A percentile compares a stretch with the other conserved stretches of the same genome.
Conservation (phyloP, 192 early-diverging fungal genomes). For the Coemansia sp. region DNA sequence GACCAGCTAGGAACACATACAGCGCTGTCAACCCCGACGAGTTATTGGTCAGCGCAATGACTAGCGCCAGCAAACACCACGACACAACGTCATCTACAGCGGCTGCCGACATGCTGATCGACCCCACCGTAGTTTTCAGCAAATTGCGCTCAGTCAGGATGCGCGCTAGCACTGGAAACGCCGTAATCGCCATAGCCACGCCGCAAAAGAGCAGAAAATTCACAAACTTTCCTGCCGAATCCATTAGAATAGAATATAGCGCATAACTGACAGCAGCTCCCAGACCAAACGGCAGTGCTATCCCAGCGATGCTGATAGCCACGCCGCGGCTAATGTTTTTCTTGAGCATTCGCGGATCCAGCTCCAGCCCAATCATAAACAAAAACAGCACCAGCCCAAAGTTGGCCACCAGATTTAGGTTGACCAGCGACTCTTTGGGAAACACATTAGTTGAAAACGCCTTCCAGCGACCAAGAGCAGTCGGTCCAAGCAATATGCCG, state of each 20-base stretch:
- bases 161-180: slow-evolving; percentile 93
- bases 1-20: slow-evolving; percentile 74
- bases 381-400: slow-evolving; percentile 87
- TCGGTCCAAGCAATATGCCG: slow-evolving; percentile 86
- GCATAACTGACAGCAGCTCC: slow-evolving; percentile 74
- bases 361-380: slow-evolving; percentile 85
- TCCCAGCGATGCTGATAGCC: slow-evolving; percentile 75
- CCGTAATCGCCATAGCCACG: slow-evolving; percentile 91
- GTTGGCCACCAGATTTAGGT: slow-evolving; percentile 77
- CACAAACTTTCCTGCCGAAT: slow-evolving; percentile 55
- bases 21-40: slow-evolving; percentile 67
- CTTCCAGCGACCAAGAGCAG: slow-evolving; percentile 74
- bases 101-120: slow-evolving; percentile 80
- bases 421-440: slow-evolving; percentile 64
- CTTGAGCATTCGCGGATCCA: slow-evolving; percentile 65
- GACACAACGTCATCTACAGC: slow-evolving; percentile 84
- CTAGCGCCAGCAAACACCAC: slow-evolving; percentile 82
- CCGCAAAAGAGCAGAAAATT: slow-evolving; percentile 84
- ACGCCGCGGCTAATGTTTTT: slow-evolving; percentile 58
- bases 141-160: slow-evolving; percentile 88
- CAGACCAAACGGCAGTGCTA: slow-evolving; percentile 76
- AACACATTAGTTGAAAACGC: slow-evolving; percentile 72
- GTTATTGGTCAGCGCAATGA: slow-evolving; percentile 84
- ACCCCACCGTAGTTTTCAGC: slow-evolving; percentile 75
- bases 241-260: slow-evolving; percentile 60